A percentile compares a stretch with the other conserved stretches of the same genome.
Evolutionary conservation across 495 filamentous ascomycete genomes (phyloP).

Genomic region (Aspergillus steynii): DNA sequence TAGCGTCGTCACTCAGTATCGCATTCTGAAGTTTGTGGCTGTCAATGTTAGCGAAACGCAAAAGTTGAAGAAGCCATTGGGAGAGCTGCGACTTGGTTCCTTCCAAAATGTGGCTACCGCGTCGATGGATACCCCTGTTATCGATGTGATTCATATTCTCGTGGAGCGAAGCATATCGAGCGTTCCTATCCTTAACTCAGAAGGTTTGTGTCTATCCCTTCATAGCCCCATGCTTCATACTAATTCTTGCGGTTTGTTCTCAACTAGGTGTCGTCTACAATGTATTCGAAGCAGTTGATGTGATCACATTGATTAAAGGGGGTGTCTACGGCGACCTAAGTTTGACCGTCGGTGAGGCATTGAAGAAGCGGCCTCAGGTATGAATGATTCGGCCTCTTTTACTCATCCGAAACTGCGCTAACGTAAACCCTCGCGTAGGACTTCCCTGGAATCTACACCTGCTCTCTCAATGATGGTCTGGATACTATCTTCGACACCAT

Average conservation of each 20-base stretch:
- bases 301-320: constrained; percentile 93
- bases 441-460: constrained; percentile 96
- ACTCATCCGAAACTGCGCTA: background rate
- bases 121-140: constrained; percentile 87
- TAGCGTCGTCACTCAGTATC: constrained; percentile 95
- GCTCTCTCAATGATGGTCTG: constrained; percentile 84
- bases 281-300: constrained; percentile 96
- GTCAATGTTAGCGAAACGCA: constrained; percentile 94
- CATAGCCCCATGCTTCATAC: background rate
- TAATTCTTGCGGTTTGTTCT: constrained; percentile 2
- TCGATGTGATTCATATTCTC: constrained; percentile 93
- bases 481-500: constrained; percentile 98
- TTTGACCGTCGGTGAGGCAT: constrained; percentile 83
- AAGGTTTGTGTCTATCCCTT: constrained; percentile 48
- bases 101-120: constrained; percentile 80
- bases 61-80: constrained; percentile 82
- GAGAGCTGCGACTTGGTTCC: constrained; percentile 83
- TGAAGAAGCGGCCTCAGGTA: constrained; percentile 82
- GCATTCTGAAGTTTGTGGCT: constrained; percentile 97
- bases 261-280: constrained; percentile 78
- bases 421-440: constrained; percentile 52
- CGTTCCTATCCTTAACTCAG: constrained; percentile 86
- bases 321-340: constrained; percentile 89
- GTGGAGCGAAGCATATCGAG: constrained; percentile 92
- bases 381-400: constrained; percentile 5